These are phyloP conservation scores for Podila clonocystis DNA, from an alignment of 192 early-diverging fungal species.

Conservation along the genomic window DNA sequence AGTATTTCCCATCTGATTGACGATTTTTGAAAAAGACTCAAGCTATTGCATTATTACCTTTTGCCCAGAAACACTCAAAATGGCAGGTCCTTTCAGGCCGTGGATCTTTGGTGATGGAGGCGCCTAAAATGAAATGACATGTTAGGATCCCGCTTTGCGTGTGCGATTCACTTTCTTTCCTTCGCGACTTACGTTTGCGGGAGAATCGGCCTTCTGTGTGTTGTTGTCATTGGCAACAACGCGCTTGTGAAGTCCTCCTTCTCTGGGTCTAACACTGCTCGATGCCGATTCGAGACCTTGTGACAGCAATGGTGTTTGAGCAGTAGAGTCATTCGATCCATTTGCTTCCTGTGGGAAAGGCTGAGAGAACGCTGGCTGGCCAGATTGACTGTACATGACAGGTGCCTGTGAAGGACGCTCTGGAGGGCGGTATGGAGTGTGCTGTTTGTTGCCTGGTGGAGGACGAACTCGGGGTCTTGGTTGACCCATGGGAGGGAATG, in stretches of 20 bases:
- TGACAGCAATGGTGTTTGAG: constrained; percentile 15
- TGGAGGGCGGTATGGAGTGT: constrained; percentile 40
- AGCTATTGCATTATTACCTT: constrained; percentile 9
- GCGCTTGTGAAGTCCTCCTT: constrained; percentile 31
- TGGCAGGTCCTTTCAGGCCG: constrained; percentile 42
- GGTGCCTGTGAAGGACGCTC: constrained; percentile 50
- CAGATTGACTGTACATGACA: constrained; percentile 46
- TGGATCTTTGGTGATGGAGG: constrained; percentile 46
- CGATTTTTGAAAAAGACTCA: no score
- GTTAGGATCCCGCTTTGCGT: no score
- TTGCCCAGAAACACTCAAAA: constrained; percentile 23
- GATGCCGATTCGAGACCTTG: constrained; percentile 28
- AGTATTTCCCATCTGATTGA: no score
- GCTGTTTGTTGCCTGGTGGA: constrained; percentile 31
- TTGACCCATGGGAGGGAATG: constrained; percentile 26
- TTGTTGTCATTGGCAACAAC: constrained; percentile 27
- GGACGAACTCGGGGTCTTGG: constrained; percentile 29
- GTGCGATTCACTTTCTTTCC: no score
- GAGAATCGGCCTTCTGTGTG: constrained; percentile 3
- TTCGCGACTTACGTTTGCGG: no score
- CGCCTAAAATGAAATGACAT: constrained; percentile 9
- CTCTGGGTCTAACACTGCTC: constrained; percentile 37
- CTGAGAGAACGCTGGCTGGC: constrained; percentile 33
- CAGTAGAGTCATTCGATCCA: not conserved
- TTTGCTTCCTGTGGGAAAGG: constrained; percentile 25